These are phyloP conservation scores for Endoconidiophora polonica DNA, from an alignment of 2,329 filamentous ascomycete genomes.

Conservation along the genomic window DNA sequence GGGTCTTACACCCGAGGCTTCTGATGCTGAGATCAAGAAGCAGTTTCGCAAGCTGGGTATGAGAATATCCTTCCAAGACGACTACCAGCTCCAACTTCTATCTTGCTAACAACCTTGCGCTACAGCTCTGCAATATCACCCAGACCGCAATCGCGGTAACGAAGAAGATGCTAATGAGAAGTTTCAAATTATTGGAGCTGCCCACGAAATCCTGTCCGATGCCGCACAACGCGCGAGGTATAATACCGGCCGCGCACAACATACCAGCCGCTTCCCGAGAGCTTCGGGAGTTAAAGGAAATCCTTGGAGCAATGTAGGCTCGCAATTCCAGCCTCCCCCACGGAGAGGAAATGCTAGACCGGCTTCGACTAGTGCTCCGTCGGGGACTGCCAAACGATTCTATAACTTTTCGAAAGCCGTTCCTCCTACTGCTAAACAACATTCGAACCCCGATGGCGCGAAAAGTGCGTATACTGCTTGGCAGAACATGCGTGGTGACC, in stretches of 20 bases:
- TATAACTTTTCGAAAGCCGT: constrained; percentile 25
- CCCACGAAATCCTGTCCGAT: constrained; percentile 55
- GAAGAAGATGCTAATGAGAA: constrained; percentile 65
- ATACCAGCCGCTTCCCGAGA: constrained; percentile 24
- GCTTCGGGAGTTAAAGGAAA: constrained; percentile 41
- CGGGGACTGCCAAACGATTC: constrained; percentile 15
- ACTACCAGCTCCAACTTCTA: background rate
- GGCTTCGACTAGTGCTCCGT: constrained; percentile 1
- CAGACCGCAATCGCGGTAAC: constrained; percentile 72
- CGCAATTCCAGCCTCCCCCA: constrained; percentile 35
- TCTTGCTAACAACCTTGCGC: background rate
- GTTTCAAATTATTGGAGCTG: constrained; percentile 75
- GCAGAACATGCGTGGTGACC: constrained; percentile 24
- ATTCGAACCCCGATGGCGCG: constrained; percentile 22
- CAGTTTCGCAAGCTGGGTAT: constrained; percentile 70
- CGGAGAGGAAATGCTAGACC: constrained; percentile 20
- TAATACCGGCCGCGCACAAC: constrained; percentile 24
- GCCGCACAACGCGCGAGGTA: constrained; percentile 34
- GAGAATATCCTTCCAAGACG: constrained; percentile 15
- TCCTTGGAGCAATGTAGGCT: constrained; percentile 34
- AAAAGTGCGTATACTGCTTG: constrained; percentile 27
- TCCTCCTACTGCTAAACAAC: constrained; percentile 27
- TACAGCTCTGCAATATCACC: constrained; percentile 67
- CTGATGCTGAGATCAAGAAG: constrained; percentile 63
- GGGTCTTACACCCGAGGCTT: constrained; percentile 50